phyloP scores from a whole-genome alignment of 164 flowering plant species.

The Sextonia rubra region DNA sequence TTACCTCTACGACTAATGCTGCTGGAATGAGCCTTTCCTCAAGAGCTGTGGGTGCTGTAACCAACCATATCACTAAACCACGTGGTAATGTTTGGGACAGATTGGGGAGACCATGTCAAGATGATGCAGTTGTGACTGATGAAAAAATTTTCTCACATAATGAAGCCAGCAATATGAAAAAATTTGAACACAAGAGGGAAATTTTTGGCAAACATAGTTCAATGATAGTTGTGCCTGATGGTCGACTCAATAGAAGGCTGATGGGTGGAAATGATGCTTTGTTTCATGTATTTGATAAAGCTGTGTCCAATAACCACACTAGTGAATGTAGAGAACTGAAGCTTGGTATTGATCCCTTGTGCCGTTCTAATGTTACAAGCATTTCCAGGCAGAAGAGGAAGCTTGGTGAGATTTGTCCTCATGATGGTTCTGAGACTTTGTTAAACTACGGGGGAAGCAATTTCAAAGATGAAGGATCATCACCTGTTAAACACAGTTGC shows the following conservation, averaged over 20 bases:
- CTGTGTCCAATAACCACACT: constrained; percentile 1
- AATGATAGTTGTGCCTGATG: constrained; percentile 11
- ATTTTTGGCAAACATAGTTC: constrained; percentile 6
- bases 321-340: constrained; percentile 9
- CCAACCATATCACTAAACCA: constrained; percentile 11
- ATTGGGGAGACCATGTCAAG: constrained; percentile 32
- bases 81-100: constrained; percentile 49
- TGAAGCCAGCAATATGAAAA: constrained; percentile 3
- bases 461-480: constrained; percentile 13
- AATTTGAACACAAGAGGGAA: constrained; percentile 9
- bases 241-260: not conserved
- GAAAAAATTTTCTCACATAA: constrained; percentile 1
- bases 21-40: constrained; percentile 9
- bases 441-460: not conserved
- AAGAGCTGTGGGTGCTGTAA: constrained; percentile 6
- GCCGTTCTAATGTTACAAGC: constrained; percentile 9
- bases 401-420: constrained; percentile 21
- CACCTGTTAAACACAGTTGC: constrained; percentile 8
- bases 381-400: constrained; percentile 24
- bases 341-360: constrained; percentile 1
- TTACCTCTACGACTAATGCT: constrained; percentile 1
- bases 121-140: not conserved
- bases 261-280: not conserved
- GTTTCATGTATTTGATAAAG: not conserved
- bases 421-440: constrained; percentile 8